phyloP scores from a whole-genome alignment of 805 yeast genomes.

The Candida ortonii region DNA sequence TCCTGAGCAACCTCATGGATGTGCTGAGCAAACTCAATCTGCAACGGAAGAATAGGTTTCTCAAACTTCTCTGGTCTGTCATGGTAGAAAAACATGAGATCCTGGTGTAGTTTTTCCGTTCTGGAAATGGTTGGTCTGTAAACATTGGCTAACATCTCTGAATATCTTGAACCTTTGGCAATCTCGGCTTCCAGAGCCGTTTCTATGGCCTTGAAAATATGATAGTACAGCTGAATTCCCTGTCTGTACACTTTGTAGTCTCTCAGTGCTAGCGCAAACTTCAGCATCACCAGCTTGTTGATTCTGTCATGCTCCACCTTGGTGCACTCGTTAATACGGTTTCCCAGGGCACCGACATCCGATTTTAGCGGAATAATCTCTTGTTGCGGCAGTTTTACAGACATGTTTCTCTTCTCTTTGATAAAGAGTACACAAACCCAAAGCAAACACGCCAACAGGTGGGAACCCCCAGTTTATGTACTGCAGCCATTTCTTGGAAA shows the following conservation, averaged over 20 bases:
- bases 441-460: not conserved
- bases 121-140: slow-evolving; percentile 74
- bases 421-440: not conserved
- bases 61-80: slow-evolving; percentile 53
- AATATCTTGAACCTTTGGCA: slow-evolving; percentile 34
- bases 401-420: slow-evolving; percentile 5
- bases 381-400: slow-evolving; percentile 15
- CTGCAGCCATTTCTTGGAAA: too few relatives aligned
- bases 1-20: slow-evolving; percentile 50
- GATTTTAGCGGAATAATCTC: slow-evolving; percentile 72
- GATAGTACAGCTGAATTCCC: slow-evolving; percentile 72
- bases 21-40: slow-evolving; percentile 60
- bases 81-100: slow-evolving; percentile 65
- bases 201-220: slow-evolving; percentile 65
- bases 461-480: too few relatives aligned
- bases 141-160: slow-evolving; percentile 51
- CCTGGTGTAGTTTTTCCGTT: slow-evolving; percentile 52
- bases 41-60: slow-evolving; percentile 56
- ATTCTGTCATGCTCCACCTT: slow-evolving; percentile 63
- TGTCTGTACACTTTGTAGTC: slow-evolving; percentile 77
- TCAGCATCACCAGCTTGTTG: slow-evolving; percentile 63
- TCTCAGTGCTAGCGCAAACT: slow-evolving; percentile 71
- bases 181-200: slow-evolving; percentile 46
- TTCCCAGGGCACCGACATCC: slow-evolving; percentile 82
- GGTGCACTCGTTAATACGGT: slow-evolving; percentile 73